Evolutionary conservation across 2,329 filamentous ascomycete species (phyloP), one percentile per base, ranked within the genome.

Genomic region (Neocatenulostroma microsporum): DNA sequence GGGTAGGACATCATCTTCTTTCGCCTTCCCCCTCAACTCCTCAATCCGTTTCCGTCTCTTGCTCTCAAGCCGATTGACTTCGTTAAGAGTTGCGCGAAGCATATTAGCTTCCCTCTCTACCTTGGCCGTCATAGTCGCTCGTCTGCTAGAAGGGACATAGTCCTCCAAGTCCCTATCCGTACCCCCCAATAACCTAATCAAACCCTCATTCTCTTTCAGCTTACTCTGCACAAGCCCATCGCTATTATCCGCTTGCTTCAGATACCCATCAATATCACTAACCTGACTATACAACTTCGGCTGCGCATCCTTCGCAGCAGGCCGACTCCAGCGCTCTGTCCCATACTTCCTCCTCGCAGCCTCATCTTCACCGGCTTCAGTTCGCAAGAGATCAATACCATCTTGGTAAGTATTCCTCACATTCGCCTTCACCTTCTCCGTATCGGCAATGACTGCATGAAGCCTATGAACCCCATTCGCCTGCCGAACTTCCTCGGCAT

Each of bases 401-500:
- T 96, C 89, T 29, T 84, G 78, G 44, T 91, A 96, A 1, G 85
- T 73, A 0, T 78, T 74, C 36, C 79, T 67, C 54, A 95, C 87
- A 32, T 80, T 82, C 1, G 78, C 70, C 48, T 91, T 85, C n/a
- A 98, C 67, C 60, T 89, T 94, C 32, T 88, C 81, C 1, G 88
- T 94, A 47, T 96, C 89, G 4, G 84, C 80, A 44, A 96, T 84
- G 4, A 84, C 86, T 36, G 79, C 75, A 35, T 84, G 76, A 0
- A 96, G 65, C 19, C 84, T 72, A 38, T 82, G 78, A 21, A 94
- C 68, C 0, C 86, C 89, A 53, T 94, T 87, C 38, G 88, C 84
- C 57, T 96, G 89, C 14, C 88, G 75, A 32, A 98, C 82, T 55
- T 96, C 91, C 56, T 96, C 89, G 0, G 89, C 89, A 50, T 95